Evolutionary conservation across 805 yeast species (phyloP).

Genomic region (Yamadazyma phyllophila): DNA sequence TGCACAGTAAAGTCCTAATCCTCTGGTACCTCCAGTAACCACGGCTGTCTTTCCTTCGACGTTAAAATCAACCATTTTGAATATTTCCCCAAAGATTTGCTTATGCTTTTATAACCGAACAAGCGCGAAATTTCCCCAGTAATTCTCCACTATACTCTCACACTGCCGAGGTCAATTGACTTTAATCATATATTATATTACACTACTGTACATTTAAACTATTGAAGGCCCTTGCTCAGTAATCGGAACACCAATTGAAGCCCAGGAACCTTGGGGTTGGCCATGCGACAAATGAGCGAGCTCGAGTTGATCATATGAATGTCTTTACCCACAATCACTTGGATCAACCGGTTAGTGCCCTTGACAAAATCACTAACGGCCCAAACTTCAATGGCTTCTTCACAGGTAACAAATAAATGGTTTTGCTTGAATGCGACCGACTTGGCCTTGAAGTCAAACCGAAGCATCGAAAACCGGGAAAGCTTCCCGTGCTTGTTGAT

Average conservation of each 20-base stretch:
- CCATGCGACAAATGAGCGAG: slow-evolving; percentile 39
- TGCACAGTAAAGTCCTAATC: slow-evolving; percentile 68
- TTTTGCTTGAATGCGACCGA: slow-evolving; percentile 33
- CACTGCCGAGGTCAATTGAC: not conserved
- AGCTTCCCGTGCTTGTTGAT: slow-evolving; percentile 58
- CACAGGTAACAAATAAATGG: slow-evolving; percentile 48
- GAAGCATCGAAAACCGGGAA: slow-evolving; percentile 41
- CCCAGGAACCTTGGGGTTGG: slow-evolving; percentile 63
- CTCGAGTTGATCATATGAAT: slow-evolving; percentile 33
- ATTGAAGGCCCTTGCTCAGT: not conserved
- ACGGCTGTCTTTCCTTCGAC: slow-evolving; percentile 64
- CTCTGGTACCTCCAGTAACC: slow-evolving; percentile 75
- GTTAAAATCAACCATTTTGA: slow-evolving; percentile 40
- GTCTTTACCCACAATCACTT: slow-evolving; percentile 71
- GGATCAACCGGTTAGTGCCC: slow-evolving; percentile 51
- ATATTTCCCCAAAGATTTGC: not conserved
- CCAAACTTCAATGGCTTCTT: slow-evolving; percentile 71
- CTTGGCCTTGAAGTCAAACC: slow-evolving; percentile 42
- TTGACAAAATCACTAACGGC: slow-evolving; percentile 47
- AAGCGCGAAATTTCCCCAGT: slow-evolving; percentile 1
- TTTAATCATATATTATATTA: not conserved
- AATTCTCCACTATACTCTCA: slow-evolving; percentile 1
- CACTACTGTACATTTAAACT: slow-evolving; percentile 1
- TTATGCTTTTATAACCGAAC: not conserved
- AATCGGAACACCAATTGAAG: slow-evolving; percentile 56